Percentiles rank a stretch among this genome's conserved stretches.
Conservation (phyloP, 2,329 filamentous ascomycete genomes). For the Aspergillus sp. region DNA sequence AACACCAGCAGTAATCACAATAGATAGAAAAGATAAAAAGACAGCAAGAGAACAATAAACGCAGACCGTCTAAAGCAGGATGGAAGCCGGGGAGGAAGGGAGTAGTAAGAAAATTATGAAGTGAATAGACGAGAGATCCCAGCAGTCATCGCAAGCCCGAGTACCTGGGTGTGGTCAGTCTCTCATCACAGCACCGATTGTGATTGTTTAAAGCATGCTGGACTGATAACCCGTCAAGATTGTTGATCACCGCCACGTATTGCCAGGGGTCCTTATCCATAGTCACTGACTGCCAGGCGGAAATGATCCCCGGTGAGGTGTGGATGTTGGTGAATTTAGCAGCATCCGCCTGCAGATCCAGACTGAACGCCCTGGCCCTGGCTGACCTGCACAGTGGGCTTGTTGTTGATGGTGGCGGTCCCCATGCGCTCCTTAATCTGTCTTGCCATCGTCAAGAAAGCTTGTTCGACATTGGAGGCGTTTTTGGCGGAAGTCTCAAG, state of each 20-base stretch:
- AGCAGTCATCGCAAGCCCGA: constrained; percentile 9
- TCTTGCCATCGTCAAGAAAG: constrained; percentile 98
- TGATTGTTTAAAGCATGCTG: constrained; percentile 6
- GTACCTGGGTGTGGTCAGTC: constrained; percentile 1
- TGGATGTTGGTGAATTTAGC: constrained; percentile 52
- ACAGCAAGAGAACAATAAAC: constrained; percentile 12
- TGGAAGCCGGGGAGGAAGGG: constrained; percentile 7
- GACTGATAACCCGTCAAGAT: not conserved
- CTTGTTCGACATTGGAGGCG: constrained; percentile 98
- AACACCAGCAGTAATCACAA: constrained; percentile 20
- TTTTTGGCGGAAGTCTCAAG: constrained; percentile 99
- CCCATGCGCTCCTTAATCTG: constrained; percentile 99
- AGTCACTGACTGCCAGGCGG: constrained; percentile 13
- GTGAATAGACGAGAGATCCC: constrained; percentile 7
- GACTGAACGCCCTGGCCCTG: constrained; percentile 90
- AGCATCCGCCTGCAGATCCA: constrained; percentile 79
- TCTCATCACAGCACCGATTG: not conserved
- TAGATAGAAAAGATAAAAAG: constrained; percentile 21
- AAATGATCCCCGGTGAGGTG: constrained; percentile 19
- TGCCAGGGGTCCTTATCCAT: not conserved
- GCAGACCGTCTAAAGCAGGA: constrained; percentile 29
- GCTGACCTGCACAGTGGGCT: constrained; percentile 93
- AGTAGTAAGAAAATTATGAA: constrained; percentile 6
- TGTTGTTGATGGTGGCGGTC: constrained; percentile 94
- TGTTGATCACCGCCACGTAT: not conserved